A percentile compares a stretch with the other conserved stretches of the same genome.
phyloP scores from a whole-genome alignment of 768 basidiomycete genomes.

The Dioszegia aurantiaca region DNA sequence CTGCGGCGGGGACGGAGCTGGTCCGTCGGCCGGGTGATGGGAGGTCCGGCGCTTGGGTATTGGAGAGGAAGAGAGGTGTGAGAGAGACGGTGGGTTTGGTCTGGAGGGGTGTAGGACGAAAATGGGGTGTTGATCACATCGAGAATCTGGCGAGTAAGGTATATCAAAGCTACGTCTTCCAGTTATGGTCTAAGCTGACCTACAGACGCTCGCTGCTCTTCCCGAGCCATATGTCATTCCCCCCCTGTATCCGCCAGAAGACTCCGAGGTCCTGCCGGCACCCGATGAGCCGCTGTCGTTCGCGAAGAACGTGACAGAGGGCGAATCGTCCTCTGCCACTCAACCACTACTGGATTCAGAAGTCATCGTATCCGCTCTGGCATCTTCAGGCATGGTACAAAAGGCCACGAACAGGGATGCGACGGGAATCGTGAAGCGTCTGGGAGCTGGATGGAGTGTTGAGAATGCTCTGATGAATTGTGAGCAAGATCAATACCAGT shows the following conservation, averaged over 20 bases:
- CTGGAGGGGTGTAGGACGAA: slow-evolving; percentile 67
- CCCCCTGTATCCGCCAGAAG: slow-evolving; percentile 46
- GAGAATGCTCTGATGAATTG: slow-evolving; percentile 72
- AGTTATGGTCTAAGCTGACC: slow-evolving; percentile 1
- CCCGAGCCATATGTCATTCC: slow-evolving; percentile 55
- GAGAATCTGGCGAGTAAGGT: slow-evolving; percentile 43
- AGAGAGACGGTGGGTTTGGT: slow-evolving; percentile 64
- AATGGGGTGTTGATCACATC: slow-evolving; percentile 67
- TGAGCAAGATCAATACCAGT: slow-evolving; percentile 46
- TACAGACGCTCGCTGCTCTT: slow-evolving; percentile 58
- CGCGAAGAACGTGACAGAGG: slow-evolving; percentile 43
- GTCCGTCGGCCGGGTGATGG: slow-evolving; percentile 42
- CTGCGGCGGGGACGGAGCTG: slow-evolving; percentile 54
- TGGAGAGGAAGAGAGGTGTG: slow-evolving; percentile 56
- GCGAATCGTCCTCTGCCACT: slow-evolving; percentile 42
- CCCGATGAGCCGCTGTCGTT: slow-evolving; percentile 58
- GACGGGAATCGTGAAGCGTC: slow-evolving; percentile 58
- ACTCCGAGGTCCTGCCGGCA: slow-evolving; percentile 55
- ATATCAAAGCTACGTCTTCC: slow-evolving; percentile 11
- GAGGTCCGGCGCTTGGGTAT: slow-evolving; percentile 54
- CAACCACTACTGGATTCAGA: slow-evolving; percentile 59
- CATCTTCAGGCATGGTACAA: slow-evolving; percentile 60
- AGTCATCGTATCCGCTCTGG: slow-evolving; percentile 61
- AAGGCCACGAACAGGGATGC: slow-evolving; percentile 66
- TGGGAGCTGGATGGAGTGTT: slow-evolving; percentile 68